These are phyloP conservation scores for Eucalyptus coolabah DNA, from an alignment of 345 rosid species.

Conservation along the genomic window DNA sequence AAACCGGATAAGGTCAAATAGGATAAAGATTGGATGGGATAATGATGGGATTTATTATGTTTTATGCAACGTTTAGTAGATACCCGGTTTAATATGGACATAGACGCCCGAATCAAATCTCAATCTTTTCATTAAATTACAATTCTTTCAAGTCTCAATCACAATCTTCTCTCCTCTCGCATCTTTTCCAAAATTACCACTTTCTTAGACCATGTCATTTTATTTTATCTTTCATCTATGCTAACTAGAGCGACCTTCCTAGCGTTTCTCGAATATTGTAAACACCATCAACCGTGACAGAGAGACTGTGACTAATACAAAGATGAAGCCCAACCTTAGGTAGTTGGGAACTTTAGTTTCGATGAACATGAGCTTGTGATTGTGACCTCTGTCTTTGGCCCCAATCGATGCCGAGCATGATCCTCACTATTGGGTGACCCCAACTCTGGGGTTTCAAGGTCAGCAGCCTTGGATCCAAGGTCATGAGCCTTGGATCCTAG, in stretches of 20 bases:
- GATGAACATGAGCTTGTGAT: not conserved
- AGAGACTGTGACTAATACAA: not conserved
- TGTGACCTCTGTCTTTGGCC: not conserved
- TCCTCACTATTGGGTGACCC: not conserved
- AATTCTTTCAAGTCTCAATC: too few relatives aligned
- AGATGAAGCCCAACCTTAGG: not conserved
- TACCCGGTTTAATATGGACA: too few relatives aligned
- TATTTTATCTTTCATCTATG: not conserved
- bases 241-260: not conserved
- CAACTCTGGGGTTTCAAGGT: not conserved
- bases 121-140: too few relatives aligned
- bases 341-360: not conserved
- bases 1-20: not conserved
- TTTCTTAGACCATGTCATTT: not conserved
- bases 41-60: not conserved
- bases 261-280: not conserved
- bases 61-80: not conserved
- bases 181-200: not conserved
- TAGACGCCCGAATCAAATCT: not conserved
- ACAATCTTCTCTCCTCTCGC: not conserved
- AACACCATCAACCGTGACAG: fast-evolving
- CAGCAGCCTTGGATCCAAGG: not conserved
- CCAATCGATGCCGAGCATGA: too few relatives aligned
- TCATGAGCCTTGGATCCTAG: not conserved
- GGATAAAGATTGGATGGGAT: not conserved